Evolutionary conservation across 106 monocot species (phyloP), one percentile per base, ranked within the genome.

Genomic region (Dioscorea alata): DNA sequence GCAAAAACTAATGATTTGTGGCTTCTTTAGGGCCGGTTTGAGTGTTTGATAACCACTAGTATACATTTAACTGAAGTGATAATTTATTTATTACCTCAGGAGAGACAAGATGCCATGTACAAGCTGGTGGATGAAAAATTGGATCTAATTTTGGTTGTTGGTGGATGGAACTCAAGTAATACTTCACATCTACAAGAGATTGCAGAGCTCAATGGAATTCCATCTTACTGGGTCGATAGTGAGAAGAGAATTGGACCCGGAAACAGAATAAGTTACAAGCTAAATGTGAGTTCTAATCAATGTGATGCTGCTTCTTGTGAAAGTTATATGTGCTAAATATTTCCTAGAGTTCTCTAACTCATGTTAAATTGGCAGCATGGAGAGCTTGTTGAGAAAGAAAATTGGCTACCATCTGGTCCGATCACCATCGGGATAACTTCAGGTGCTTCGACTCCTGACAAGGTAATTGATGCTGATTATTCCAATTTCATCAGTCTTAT

Each of bases 131-230:
- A 99, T 42, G 85, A 89, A 66, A 92, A 99, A 73, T 33, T 99
- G 59, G 97, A 99, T 72, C 89, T 99, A 17, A 87, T 99, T 20
- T 66, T 99, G 34, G 97, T 99, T 12, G 77, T 99, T 77, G 97
- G 97, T 75, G 97, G 97, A 81, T 99, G 97, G 97, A 92, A 99
- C 68, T 99, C 97, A 28, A 92, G 89, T 56, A 99, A 99, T 68
- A 99, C 97, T 17, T 99, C 97, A 35, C 97, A 99, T 74, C 69
- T 99, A 54, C 97, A 99, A 83, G 97, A 99, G 87, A 99, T 99
- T 79, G 92, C 88, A 13, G 97, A 92, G 69, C 57, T 87, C 51
- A 75, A 69, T 16, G 82, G 89, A 12, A 99, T 99, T 60, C 92
- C 97, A 57, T 87, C 97, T 69, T 99, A 92, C 74, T 99, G 97